Base-by-base conservation (phyloP, 331 rosid genomes). In the Rosa hybrid region DNA sequence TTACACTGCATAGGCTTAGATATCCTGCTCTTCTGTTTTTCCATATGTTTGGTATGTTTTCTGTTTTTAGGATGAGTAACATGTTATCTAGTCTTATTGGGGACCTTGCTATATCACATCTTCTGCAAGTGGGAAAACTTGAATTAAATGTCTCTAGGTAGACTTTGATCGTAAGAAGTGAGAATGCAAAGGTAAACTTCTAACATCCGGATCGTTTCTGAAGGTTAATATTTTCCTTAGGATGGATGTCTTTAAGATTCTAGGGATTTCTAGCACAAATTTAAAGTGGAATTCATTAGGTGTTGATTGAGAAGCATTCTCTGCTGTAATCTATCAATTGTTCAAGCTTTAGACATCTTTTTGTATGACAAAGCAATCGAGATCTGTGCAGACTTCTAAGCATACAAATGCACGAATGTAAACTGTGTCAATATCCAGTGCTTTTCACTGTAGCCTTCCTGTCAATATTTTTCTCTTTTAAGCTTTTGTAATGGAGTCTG, bases 401-500 rank as follows among this genome's bases (percentile, higher is more conserved):
- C n/a, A 74, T n/a, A 56, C 68, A 62, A 62, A 54, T 62, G 65
- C 12, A 10, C 6, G 30, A 53, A 5, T 72, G 45, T 4, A 25
- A 50, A 30, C 3, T 38, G 42, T 53, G 50, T 73, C 50, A 34
- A n/a, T n/a, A 34, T 44, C 6, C 23, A 74, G 23, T 59, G 56
- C 69, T 59, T 59, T 75, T 44, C 56, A 20, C 27, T 59, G 17
- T 42, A 10, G 42, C 54, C 54, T 21, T 65, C 69, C 34, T 13
- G 70, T 7, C 21, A 30, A 5, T 62, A 7, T 65, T 65, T 12
- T 8, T 13, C 71, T 21, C 21, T 17, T 27, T n/a, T 44, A 51
- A 49, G 74, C 45, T 20, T 65, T 20, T 16, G 42, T 10, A 46
- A 5, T 60, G 17, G 7, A 80, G 57, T 81, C 81, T 87, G 51